Percentiles rank a stretch among this genome's conserved stretches.
Conservation (phyloP, 2,329 filamentous ascomycete genomes). For the Phaeosphaeriaceae sp. region DNA sequence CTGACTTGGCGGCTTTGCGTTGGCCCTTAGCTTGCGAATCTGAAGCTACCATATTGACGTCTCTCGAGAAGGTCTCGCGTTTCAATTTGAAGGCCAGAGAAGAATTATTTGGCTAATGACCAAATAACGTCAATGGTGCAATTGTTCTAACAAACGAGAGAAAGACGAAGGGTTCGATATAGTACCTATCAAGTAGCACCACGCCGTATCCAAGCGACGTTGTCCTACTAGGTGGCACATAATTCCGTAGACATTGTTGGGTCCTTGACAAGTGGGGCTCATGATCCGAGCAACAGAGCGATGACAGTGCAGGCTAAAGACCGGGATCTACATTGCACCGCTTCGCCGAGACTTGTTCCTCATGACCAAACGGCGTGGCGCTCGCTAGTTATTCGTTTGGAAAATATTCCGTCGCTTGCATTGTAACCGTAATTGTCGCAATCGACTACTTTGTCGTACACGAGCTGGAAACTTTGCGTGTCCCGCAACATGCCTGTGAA, state of each 20-base stretch:
- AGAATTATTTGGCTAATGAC: background rate
- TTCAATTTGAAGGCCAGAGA: background rate
- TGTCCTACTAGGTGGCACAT: background rate
- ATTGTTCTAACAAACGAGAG: background rate
- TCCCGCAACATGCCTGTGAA: background rate
- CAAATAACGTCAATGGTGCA: background rate
- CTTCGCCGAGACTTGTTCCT: slow-evolving; percentile 4
- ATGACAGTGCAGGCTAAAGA: slow-evolving; percentile 16
- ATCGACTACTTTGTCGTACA: background rate
- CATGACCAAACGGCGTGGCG: background rate
- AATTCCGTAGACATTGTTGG: background rate
- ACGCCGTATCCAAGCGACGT: background rate
- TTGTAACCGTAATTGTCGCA: background rate
- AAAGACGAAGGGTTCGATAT: background rate
- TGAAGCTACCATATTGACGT: background rate
- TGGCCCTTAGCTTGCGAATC: background rate
- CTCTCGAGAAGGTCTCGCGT: background rate
- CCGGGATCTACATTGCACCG: slow-evolving; percentile 37
- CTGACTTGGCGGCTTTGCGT: slow-evolving; percentile 15
- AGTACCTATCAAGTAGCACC: background rate
- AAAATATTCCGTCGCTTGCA: background rate
- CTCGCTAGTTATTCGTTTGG: background rate
- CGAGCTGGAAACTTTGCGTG: background rate
- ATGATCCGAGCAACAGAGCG: slow-evolving; percentile 31
- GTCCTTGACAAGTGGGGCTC: slow-evolving; percentile 15